phyloP scores from a whole-genome alignment of 2,329 filamentous ascomycete genomes.

The Bipolaris gigantea region DNA sequence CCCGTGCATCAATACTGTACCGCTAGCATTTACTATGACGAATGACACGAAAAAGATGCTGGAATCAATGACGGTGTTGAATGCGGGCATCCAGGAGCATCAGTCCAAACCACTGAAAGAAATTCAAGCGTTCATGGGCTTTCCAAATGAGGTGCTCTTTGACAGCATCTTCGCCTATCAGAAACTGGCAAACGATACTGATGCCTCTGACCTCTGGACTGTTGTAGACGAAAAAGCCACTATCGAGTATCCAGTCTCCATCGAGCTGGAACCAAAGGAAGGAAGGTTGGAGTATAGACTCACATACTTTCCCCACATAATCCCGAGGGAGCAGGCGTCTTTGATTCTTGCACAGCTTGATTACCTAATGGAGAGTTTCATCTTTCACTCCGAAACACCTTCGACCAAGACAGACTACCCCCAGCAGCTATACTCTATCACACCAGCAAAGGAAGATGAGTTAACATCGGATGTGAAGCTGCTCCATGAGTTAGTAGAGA shows the following conservation, averaged over 20 bases:
- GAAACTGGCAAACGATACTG: conserved; percentile 50
- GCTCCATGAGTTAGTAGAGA: conserved; percentile 79
- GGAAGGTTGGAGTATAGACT: conserved; percentile 63
- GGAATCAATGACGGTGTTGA: conserved; percentile 65
- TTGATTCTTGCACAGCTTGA: conserved; percentile 74
- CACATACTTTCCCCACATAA: conserved; percentile 64
- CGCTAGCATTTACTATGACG: conserved; percentile 63
- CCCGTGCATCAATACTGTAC: conserved; percentile 81
- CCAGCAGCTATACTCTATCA: conserved; percentile 62
- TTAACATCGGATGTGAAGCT: conserved; percentile 63
- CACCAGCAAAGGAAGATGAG: conserved; percentile 60
- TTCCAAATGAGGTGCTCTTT: conserved; percentile 68
- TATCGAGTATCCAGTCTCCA: conserved; percentile 76
- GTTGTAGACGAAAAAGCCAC: conserved; percentile 66
- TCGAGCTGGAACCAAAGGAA: conserved; percentile 69
- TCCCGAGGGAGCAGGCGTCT: conserved; percentile 69
- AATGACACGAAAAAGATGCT: conserved; percentile 62
- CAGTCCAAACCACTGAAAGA: conserved; percentile 71
- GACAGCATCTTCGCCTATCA: conserved; percentile 88
- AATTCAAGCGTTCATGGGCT: conserved; percentile 72
- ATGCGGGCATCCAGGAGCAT: conserved; percentile 65
- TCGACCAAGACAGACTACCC: conserved; percentile 43
- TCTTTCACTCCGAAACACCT: conserved; percentile 52
- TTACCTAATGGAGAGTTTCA: conserved; percentile 61
- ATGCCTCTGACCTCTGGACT: conserved; percentile 55